Conservation (phyloP, 441 rosid species). For the Gossypium schwendimanii region DNA sequence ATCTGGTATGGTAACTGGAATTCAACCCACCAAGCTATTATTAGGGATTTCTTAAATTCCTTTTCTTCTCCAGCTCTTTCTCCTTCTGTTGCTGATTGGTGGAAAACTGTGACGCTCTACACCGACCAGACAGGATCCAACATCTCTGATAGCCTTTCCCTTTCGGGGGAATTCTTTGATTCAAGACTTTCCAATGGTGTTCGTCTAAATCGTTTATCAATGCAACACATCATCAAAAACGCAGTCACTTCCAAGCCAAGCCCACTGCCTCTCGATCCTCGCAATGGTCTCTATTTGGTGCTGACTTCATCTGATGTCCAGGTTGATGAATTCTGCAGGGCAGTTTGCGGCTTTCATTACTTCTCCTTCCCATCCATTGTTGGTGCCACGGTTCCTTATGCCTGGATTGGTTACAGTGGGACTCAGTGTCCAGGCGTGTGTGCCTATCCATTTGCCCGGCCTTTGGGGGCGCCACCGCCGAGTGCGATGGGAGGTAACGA, state of each 20-base stretch:
- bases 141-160: constrained; percentile 31
- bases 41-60: constrained; percentile 50
- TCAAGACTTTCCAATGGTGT: constrained; percentile 42
- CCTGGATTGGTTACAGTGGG: constrained; percentile 59
- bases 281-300: constrained; percentile 44
- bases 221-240: constrained; percentile 49
- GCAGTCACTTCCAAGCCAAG: constrained; percentile 26
- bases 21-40: constrained; percentile 38
- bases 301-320: constrained; percentile 44
- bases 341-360: constrained; percentile 61
- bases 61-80: constrained; percentile 35
- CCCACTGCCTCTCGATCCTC: constrained; percentile 44
- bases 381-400: constrained; percentile 50
- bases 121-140: constrained; percentile 59
- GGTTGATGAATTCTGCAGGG: constrained; percentile 65
- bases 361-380: constrained; percentile 50
- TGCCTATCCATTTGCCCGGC: constrained; percentile 63
- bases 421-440: constrained; percentile 52
- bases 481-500: constrained; percentile 24
- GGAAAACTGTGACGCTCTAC: constrained; percentile 46
- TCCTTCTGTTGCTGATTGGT: constrained; percentile 63
- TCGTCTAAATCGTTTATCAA: constrained; percentile 38
- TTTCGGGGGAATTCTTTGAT: constrained; percentile 46
- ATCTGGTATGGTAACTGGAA: constrained; percentile 68
- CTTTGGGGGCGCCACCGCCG: constrained; percentile 39